phyloP scores from a whole-genome alignment of 129 eudicot genomes.

The Helianthus tuberosus region DNA sequence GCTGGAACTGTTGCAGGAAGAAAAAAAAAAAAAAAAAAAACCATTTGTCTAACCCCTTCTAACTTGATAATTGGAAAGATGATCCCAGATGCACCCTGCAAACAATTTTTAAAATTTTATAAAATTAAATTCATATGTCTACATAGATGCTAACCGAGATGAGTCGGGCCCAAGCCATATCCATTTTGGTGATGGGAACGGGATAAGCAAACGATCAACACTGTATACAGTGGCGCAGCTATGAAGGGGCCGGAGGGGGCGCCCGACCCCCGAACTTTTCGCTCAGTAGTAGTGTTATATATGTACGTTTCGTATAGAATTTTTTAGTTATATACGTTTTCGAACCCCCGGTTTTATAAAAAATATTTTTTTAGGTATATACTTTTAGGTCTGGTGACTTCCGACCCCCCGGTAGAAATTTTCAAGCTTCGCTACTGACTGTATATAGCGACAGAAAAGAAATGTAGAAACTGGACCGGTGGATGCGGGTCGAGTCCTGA shows the following conservation, averaged over 20 bases:
- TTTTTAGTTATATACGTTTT: too few relatives aligned
- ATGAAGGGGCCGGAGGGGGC: too few relatives aligned
- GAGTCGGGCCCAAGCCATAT: conserved; percentile 40
- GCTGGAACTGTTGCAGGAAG: conserved; percentile 68
- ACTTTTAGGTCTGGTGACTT: too few relatives aligned
- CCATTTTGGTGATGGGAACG: conserved; percentile 45
- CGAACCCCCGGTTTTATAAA: too few relatives aligned
- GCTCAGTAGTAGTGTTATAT: too few relatives aligned
- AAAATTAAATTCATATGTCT: neutral
- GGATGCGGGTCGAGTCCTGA: conserved; percentile 49
- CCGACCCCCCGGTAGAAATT: too few relatives aligned
- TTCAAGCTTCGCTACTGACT: too few relatives aligned
- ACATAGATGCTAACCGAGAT: conserved; percentile 26
- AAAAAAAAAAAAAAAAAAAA: too few relatives aligned
- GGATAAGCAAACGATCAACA: conserved; percentile 37
- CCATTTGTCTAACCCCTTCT: conserved; percentile 75
- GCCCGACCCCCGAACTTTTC: too few relatives aligned
- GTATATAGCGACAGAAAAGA: conserved; percentile 34
- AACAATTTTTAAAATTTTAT: neutral
- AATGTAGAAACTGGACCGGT: conserved; percentile 36
- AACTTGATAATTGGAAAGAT: conserved; percentile 62
- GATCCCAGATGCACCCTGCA: conserved; percentile 70
- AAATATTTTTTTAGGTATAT: too few relatives aligned
- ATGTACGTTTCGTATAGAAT: too few relatives aligned
- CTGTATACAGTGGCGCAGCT: too few relatives aligned